phyloP scores from a whole-genome alignment of 257 asterid species.

The Solanum ossicruentum region DNA sequence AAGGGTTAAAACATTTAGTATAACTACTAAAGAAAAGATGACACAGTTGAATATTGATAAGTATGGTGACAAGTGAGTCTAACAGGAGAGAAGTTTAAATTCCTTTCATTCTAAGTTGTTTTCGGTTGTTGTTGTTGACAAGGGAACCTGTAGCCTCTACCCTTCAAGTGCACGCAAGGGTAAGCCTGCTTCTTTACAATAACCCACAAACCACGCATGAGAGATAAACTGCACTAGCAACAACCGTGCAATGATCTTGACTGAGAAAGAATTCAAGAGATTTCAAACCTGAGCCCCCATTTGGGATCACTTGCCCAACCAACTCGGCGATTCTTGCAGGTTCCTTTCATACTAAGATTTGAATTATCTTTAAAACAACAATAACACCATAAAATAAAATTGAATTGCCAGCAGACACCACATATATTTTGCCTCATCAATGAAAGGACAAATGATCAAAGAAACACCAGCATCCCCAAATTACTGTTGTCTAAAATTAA shows the following conservation, averaged over 20 bases:
- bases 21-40: not conserved
- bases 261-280: not conserved
- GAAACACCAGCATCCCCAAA: not conserved
- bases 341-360: not conserved
- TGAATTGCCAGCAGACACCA: not conserved
- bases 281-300: not conserved
- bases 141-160: not conserved
- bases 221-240: not conserved
- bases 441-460: not conserved
- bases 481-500: not conserved
- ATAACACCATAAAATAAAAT: not conserved
- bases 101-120: not conserved
- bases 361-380: not conserved
- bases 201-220: not conserved
- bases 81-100: not conserved
- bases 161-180: not conserved
- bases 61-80: not conserved
- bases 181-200: not conserved
- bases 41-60: not conserved
- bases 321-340: not conserved
- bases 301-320: not conserved
- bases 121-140: not conserved
- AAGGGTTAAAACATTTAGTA: not conserved
- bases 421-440: not conserved
- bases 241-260: not conserved